These are phyloP conservation scores for Nakazawaea siamensis DNA, from an alignment of 805 yeast genomes.

Conservation along the genomic window DNA sequence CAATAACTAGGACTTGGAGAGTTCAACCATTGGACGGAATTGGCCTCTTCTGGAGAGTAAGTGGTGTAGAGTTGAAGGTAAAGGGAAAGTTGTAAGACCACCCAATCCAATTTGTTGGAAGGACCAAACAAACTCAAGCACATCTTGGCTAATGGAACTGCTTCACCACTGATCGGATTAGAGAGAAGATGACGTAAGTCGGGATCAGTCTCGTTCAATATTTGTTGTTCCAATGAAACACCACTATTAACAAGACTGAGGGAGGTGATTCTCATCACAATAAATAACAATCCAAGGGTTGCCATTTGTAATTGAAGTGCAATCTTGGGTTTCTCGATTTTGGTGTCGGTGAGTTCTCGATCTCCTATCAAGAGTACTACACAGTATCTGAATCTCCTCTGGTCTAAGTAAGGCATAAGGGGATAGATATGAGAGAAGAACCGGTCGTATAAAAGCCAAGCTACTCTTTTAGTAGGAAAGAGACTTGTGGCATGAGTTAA, in stretches of 20 bases:
- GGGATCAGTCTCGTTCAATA: constrained; percentile 17
- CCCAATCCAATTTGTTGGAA: constrained; percentile 36
- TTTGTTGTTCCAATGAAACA: neutral
- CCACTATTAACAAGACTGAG: constrained; percentile 25
- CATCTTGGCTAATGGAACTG: constrained; percentile 35
- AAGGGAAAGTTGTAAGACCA: constrained; percentile 46
- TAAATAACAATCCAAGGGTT: constrained; percentile 28
- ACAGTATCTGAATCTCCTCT: constrained; percentile 22
- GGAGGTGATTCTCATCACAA: constrained; percentile 33
- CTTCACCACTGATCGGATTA: constrained; percentile 37
- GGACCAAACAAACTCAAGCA: constrained; percentile 49
- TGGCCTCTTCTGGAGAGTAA: constrained; percentile 49
- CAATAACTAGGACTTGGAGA: neutral
- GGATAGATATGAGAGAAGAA: constrained; percentile 38
- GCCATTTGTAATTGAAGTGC: constrained; percentile 33
- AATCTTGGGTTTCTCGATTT: constrained; percentile 21
- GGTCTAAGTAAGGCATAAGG: constrained; percentile 38
- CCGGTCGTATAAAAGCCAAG: constrained; percentile 36
- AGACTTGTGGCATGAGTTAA: constrained; percentile 19
- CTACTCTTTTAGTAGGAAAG: constrained; percentile 33
- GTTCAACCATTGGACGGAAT: constrained; percentile 41
- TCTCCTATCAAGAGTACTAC: constrained; percentile 30
- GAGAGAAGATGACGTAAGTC: constrained; percentile 27
- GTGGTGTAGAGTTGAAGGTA: constrained; percentile 41
- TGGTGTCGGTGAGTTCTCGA: constrained; percentile 18